phyloP scores from a whole-genome alignment of 2,329 filamentous ascomycete species.

The Diplodia mutila region DNA sequence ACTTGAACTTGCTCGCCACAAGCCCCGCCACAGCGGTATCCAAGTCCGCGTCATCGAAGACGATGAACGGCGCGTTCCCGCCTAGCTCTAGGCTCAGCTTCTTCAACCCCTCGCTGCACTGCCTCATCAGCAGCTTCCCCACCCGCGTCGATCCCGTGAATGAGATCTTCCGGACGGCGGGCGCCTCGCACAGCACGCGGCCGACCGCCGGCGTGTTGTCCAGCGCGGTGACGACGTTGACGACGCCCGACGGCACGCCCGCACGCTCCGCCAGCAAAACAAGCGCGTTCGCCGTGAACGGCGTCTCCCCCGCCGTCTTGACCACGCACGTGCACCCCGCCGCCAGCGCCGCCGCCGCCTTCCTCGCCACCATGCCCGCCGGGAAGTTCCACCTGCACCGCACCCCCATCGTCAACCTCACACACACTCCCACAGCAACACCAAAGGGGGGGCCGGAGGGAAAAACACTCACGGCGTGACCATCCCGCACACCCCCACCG shows the following conservation, averaged over 20 bases:
- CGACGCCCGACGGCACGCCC: slow-evolving; percentile 46
- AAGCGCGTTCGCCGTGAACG: slow-evolving; percentile 43
- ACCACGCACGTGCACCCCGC: slow-evolving; percentile 41
- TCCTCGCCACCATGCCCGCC: no score
- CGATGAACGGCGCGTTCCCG: slow-evolving; percentile 49
- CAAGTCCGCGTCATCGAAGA: slow-evolving; percentile 50
- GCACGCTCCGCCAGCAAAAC: slow-evolving; percentile 44
- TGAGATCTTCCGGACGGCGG: slow-evolving; percentile 44
- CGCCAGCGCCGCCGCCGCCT: no score
- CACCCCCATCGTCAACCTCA: no score
- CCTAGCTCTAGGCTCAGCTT: slow-evolving; percentile 49
- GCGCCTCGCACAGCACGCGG: slow-evolving; percentile 39
- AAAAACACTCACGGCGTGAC: slow-evolving; percentile 41
- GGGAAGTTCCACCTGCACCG: slow-evolving; percentile 42
- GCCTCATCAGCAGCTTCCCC: slow-evolving; percentile 46
- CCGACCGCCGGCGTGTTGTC: slow-evolving; percentile 29
- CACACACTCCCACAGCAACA: no score
- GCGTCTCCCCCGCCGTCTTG: slow-evolving; percentile 47
- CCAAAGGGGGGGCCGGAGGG: no score
- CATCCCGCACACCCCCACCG: slow-evolving; percentile 46
- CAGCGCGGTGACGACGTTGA: slow-evolving; percentile 44
- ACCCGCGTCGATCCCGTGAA: slow-evolving; percentile 48
- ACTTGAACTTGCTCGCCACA: slow-evolving; percentile 58
- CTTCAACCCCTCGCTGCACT: slow-evolving; percentile 48
- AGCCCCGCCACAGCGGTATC: slow-evolving; percentile 44